A percentile compares a stretch with the other conserved stretches of the same genome.
Evolutionary conservation across 1,284 basidiomycete species (phyloP).

Genomic region (Cystobasidium slooffiae): DNA sequence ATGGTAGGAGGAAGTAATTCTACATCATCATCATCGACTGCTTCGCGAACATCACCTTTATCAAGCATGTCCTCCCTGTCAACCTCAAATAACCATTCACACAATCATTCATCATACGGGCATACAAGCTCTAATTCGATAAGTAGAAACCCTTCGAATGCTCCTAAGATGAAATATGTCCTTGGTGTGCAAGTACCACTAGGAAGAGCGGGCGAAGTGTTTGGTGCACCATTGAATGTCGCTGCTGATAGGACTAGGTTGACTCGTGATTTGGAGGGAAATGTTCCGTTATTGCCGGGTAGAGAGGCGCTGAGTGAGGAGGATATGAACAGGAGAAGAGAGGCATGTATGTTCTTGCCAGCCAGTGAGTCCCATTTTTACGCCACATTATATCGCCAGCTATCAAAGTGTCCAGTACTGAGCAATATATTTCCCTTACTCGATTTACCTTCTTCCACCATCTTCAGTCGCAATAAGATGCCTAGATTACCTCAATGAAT

Average conservation of each 20-base stretch:
- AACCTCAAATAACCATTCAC: neutral
- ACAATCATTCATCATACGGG: neutral
- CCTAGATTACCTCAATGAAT: conserved; percentile 74
- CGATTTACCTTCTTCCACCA: neutral
- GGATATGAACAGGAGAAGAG: conserved; percentile 14
- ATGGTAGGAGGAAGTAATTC: neutral
- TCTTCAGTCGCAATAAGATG: conserved; percentile 76
- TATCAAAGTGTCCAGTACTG: neutral
- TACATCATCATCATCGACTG: neutral
- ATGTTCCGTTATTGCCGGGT: neutral
- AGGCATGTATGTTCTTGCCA: conserved; percentile 31
- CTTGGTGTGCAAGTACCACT: conserved; percentile 14
- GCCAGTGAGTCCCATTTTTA: conserved; percentile 31
- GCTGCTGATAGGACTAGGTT: conserved; percentile 35
- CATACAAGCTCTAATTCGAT: neutral
- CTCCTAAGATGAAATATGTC: neutral
- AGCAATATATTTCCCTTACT: neutral
- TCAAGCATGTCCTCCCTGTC: neutral
- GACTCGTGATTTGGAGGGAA: neutral
- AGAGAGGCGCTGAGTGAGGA: neutral
- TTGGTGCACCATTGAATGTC: conserved; percentile 38
- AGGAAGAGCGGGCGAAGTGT: conserved; percentile 38
- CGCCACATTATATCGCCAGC: neutral
- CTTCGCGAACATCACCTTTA: neutral
- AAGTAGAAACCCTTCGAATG: neutral